Evolutionary conservation across 345 rosid species (phyloP), one percentile per base, ranked within the genome.

Genomic region (Diplotaxis tenuifolia): DNA sequence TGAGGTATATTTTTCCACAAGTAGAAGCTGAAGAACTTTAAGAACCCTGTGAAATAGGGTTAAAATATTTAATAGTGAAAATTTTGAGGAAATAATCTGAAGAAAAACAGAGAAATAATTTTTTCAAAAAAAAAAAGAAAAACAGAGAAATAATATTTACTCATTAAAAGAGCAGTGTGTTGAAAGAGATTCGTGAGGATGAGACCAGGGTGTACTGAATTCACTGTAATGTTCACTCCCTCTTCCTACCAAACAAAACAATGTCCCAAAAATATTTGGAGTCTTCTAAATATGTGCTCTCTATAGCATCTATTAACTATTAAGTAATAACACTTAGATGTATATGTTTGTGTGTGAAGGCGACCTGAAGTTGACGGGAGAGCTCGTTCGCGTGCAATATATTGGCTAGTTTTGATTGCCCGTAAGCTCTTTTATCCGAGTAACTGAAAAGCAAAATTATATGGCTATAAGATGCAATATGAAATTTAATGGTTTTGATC

Each of bases 361-460:
- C 50, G 14, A 93, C 98, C 94, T 88, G 80, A 74, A 94, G 71
- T 64, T 87, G 91, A 76, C 89, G 96, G 36, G 96, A 82, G 78
- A 95, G 96, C 84, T 92, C 96, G 14, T 83, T 89, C 52, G 91
- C 88, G 27, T 92, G 99, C 10, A 95, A 82, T 77, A 95, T 82
- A 79, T 87, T 95, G 15, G 99, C 99, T 62, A 95, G 72, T 62
- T 95, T 95, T 9, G 99, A 95, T 72, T 95, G 97, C 11, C 97
- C 99, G 36, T 95, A 92, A 5, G 99, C 99, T 74, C 78, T 84
- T 84, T 90, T 92, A 74, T 89, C 92, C 42, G 86, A 81, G 68
- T 94, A 94, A 9, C 98, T 94, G 83, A 32, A 47, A 11, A 42
- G 7, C 47, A 20, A 49, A 5, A 15, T 27, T 19, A 71, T 5